These are phyloP conservation scores for Gynostemma pentaphyllum DNA, from an alignment of 306 rosid genomes.

Conservation along the genomic window DNA sequence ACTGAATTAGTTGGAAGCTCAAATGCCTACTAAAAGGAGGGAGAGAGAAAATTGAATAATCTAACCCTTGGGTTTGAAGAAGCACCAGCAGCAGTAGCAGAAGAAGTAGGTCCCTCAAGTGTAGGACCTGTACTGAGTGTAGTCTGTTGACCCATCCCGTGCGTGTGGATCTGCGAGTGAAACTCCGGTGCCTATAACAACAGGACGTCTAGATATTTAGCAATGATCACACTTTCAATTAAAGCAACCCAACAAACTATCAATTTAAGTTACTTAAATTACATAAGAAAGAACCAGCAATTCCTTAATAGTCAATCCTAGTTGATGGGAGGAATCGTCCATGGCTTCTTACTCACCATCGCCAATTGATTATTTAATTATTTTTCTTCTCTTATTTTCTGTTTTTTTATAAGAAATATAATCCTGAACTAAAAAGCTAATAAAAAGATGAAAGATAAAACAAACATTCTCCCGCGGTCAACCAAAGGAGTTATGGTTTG, in stretches of 20 bases:
- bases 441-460: too few relatives aligned
- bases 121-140: constrained; percentile 20
- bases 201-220: neutral
- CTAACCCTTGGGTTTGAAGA: constrained; percentile 48
- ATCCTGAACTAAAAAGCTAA: neutral
- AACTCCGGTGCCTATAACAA: constrained; percentile 49
- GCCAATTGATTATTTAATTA: neutral
- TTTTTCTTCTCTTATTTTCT: neutral
- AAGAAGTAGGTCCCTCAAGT: constrained; percentile 31
- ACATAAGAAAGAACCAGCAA: neutral
- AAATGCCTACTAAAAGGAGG: neutral
- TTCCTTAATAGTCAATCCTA: neutral
- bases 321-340: neutral
- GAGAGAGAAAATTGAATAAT: constrained; percentile 1
- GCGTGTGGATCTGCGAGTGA: constrained; percentile 66
- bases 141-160: constrained; percentile 42
- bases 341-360: neutral
- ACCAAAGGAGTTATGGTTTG: neutral
- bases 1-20: neutral
- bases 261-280: neutral
- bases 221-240: neutral
- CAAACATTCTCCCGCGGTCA: neutral
- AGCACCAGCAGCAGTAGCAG: constrained; percentile 44
- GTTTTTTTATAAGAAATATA: neutral
- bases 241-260: neutral